Evolutionary conservation across 2,329 filamentous ascomycete genomes (phyloP).

Genomic region (Aspergillus japonicus): DNA sequence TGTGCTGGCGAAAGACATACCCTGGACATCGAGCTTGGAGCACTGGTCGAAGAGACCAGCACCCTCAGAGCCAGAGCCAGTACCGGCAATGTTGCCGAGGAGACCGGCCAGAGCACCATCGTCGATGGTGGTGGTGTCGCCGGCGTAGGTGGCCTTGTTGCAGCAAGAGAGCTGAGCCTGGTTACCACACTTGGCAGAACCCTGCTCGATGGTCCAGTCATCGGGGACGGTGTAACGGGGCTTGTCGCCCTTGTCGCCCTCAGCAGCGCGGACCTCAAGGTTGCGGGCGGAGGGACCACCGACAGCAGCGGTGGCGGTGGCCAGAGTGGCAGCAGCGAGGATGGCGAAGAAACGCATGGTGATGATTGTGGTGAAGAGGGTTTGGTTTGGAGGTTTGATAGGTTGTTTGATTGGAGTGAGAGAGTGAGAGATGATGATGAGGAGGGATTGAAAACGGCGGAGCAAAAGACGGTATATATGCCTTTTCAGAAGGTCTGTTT

Average conservation of each 20-base stretch:
- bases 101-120: slow-evolving; percentile 31
- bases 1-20: slow-evolving; percentile 8
- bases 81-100: slow-evolving; percentile 32
- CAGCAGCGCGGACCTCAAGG: slow-evolving; percentile 12
- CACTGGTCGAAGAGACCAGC: slow-evolving; percentile 40
- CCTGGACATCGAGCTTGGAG: slow-evolving; percentile 36
- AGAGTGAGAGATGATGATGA: background rate
- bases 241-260: slow-evolving; percentile 23
- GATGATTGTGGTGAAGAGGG: slow-evolving; percentile 33
- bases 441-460: background rate
- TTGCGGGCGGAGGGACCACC: background rate
- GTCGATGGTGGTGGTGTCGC: slow-evolving; percentile 32
- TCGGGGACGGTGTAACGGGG: slow-evolving; percentile 24
- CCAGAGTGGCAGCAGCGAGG: slow-evolving; percentile 25
- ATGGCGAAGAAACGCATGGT: slow-evolving; percentile 30
- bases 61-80: slow-evolving; percentile 30
- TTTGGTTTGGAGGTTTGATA: background rate
- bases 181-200: slow-evolving; percentile 34
- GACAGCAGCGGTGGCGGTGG: slow-evolving; percentile 19
- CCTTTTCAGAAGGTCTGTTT: background rate
- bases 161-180: slow-evolving; percentile 39
- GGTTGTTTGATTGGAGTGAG: background rate
- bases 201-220: slow-evolving; percentile 32
- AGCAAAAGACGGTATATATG: background rate
- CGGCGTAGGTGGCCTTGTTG: slow-evolving; percentile 36